Evolutionary conservation across 1,284 basidiomycete genomes (phyloP).

Genomic region (Sporisorium scitamineum): DNA sequence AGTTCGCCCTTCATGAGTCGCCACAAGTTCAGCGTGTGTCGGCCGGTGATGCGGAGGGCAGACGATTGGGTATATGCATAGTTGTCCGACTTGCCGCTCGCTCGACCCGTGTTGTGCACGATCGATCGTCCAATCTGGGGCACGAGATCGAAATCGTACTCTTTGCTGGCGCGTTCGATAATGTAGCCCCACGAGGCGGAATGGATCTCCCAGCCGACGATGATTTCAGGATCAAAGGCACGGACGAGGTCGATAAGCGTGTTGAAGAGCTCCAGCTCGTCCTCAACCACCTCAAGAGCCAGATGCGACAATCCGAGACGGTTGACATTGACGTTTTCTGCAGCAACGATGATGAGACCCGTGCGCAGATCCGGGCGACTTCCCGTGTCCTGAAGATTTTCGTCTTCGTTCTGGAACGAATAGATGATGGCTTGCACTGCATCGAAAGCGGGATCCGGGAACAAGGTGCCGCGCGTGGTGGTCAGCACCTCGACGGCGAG

Average conservation of each 20-base stretch:
- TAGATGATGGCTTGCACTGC: slow-evolving; percentile 80
- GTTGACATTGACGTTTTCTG: slow-evolving; percentile 11
- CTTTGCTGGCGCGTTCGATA: slow-evolving; percentile 74
- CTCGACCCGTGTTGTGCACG: slow-evolving; percentile 52
- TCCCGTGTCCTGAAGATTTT: slow-evolving; percentile 59
- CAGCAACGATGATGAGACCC: slow-evolving; percentile 51
- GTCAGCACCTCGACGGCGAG: slow-evolving; percentile 87
- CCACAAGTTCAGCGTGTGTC: slow-evolving; percentile 94
- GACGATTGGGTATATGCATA: slow-evolving; percentile 81
- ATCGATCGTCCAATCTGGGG: slow-evolving; percentile 69
- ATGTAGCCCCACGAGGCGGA: slow-evolving; percentile 91
- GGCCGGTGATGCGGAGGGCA: slow-evolving; percentile 84
- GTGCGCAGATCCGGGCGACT: slow-evolving; percentile 53
- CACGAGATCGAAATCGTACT: slow-evolving; percentile 67
- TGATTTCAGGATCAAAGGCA: slow-evolving; percentile 87
- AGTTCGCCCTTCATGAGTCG: slow-evolving; percentile 88
- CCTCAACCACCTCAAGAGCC: slow-evolving; percentile 75
- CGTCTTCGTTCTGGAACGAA: slow-evolving; percentile 75
- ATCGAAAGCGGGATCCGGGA: slow-evolving; percentile 81
- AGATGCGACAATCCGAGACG: slow-evolving; percentile 56
- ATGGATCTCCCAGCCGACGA: slow-evolving; percentile 93
- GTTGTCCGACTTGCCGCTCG: slow-evolving; percentile 57
- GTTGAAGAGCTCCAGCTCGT: slow-evolving; percentile 87
- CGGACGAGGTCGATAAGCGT: slow-evolving; percentile 80
- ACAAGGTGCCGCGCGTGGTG: slow-evolving; percentile 76